phyloP scores from a whole-genome alignment of 805 yeast genomes.

The Saturnispora hagleri region DNA sequence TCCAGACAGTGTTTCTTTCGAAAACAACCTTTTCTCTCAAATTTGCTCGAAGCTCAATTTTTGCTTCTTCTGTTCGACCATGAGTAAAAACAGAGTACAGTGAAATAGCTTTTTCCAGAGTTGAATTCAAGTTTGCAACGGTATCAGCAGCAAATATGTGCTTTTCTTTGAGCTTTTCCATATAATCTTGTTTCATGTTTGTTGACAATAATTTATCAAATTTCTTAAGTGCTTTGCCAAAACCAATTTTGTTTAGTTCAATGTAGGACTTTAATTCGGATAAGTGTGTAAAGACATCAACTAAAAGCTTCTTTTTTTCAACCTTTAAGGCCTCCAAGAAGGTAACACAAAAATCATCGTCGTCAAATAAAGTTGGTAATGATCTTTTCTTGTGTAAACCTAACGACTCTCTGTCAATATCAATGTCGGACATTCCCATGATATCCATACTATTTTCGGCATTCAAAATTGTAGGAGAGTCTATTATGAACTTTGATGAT shows the following conservation, averaged over 20 bases:
- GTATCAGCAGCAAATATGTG: constrained; percentile 48
- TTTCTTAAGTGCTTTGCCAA: constrained; percentile 82
- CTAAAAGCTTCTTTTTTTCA: constrained; percentile 57
- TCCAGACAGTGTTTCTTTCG: constrained; percentile 98
- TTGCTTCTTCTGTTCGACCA: constrained; percentile 33
- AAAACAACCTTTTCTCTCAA: constrained; percentile 90
- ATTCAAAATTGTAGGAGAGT: neutral
- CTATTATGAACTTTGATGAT: neutral
- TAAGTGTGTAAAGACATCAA: constrained; percentile 59
- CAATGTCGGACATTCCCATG: constrained; percentile 8
- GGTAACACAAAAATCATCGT: constrained; percentile 29
- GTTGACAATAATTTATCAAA: constrained; percentile 77
- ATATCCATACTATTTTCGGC: constrained; percentile 5
- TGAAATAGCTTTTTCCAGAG: constrained; percentile 36
- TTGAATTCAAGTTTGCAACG: constrained; percentile 37
- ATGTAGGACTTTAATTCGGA: constrained; percentile 78
- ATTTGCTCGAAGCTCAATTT: constrained; percentile 39
- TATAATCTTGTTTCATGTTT: constrained; percentile 48
- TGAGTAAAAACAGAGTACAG: constrained; percentile 33
- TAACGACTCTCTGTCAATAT: constrained; percentile 14
- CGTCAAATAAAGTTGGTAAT: constrained; percentile 27
- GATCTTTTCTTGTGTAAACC: constrained; percentile 20
- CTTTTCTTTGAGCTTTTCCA: constrained; percentile 35
- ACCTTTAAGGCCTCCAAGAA: constrained; percentile 44
- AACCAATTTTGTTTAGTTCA: constrained; percentile 82